Evolutionary conservation across 2,329 filamentous ascomycete genomes (phyloP), one percentile per base, ranked within the genome.

Genomic region (Drechslerella stenobrocha): DNA sequence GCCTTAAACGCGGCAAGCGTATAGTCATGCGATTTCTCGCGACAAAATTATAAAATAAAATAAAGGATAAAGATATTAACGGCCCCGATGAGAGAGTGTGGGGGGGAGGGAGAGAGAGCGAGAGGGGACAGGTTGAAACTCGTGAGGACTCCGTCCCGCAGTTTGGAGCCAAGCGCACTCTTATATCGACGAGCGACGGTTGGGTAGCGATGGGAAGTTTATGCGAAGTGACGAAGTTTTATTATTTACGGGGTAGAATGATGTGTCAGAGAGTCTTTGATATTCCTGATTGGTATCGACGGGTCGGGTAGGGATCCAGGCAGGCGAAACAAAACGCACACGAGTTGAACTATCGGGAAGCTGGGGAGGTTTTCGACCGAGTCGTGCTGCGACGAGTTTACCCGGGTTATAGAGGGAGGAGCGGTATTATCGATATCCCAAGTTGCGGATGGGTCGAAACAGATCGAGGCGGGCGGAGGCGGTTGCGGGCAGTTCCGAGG

Each of bases 1-100:
- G 61, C 61, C 61, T 53, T 66, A 66, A 66, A 66, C 61, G 61
- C 61, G 61, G 61, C 61, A 59, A 66, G 61, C 61, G 61, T 66
- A 46, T 64, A 35, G 9, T 26, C 35, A 46, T 66, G 61, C 61
- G 53, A 66, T 66, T 46, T 59, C 61, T 66, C 61, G 61, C 61
- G 45, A 47, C 5, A 26, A 18, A 30, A 50, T 18, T 28, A 45
- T 35, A 45, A 47, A 47, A 47, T 18, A 42, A 9, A 5, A 42
- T n/a, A 52, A 18, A 34, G 4, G 28, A 35, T 11, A 23, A 11
- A 9, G 18, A 18, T n/a, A n/a, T n/a, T n/a, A n/a, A n/a, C n/a
- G n/a, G n/a, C n/a, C n/a, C n/a, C n/a, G n/a, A n/a, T n/a, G n/a
- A n/a, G n/a, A n/a, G n/a, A n/a, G n/a, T n/a, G n/a, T n/a, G n/a